phyloP scores from a whole-genome alignment of 169 alveolate species.

The Cryptosporidium sp. region DNA sequence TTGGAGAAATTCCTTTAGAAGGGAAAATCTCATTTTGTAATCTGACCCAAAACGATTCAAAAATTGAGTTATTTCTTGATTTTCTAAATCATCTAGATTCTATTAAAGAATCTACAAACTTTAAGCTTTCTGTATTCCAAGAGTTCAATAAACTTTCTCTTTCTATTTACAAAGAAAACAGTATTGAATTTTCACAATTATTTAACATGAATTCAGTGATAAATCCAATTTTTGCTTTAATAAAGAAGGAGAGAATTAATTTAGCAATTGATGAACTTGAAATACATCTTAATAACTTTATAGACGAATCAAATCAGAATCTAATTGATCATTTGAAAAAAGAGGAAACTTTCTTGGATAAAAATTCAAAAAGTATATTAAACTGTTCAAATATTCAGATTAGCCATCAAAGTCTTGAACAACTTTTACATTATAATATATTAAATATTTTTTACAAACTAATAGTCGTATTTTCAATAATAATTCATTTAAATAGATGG shows the following conservation, averaged over 20 bases:
- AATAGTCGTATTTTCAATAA: slow-evolving; percentile 18
- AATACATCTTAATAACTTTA: slow-evolving; percentile 14
- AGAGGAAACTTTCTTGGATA: background rate
- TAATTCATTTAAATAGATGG: background rate
- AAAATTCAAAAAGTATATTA: background rate
- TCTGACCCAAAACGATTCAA: background rate
- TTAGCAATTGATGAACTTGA: slow-evolving; percentile 68
- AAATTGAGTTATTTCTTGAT: background rate
- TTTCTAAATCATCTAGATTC: background rate
- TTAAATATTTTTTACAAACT: slow-evolving; percentile 32
- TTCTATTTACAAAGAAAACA: background rate
- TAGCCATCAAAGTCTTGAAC: background rate
- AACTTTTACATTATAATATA: background rate
- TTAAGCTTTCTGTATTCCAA: background rate
- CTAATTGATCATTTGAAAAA: background rate
- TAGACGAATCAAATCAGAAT: slow-evolving; percentile 9
- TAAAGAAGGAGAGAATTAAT: slow-evolving; percentile 39
- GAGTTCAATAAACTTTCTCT: background rate
- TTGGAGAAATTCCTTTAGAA: background rate
- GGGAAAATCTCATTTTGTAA: background rate
- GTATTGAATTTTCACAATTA: background rate
- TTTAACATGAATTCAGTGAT: background rate
- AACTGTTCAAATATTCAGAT: background rate
- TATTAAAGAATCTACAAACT: background rate
- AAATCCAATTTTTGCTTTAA: slow-evolving; percentile 37